phyloP scores from a whole-genome alignment of 768 basidiomycete species.

The Boletus rubroflammeus region DNA sequence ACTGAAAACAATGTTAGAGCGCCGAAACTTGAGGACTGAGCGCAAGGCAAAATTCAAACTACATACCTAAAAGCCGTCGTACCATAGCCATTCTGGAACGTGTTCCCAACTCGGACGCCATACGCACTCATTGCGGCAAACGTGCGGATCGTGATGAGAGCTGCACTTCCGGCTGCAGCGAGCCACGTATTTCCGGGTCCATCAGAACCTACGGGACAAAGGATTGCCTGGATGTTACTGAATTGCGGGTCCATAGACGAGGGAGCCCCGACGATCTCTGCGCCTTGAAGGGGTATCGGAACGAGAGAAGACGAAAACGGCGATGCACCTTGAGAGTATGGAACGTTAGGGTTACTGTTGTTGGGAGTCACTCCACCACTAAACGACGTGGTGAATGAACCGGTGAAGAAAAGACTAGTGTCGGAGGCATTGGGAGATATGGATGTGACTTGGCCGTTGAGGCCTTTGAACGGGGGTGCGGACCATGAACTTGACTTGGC shows the following conservation, averaged over 20 bases:
- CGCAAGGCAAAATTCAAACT: neutral
- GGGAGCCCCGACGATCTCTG: constrained; percentile 57
- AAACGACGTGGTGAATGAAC: constrained; percentile 81
- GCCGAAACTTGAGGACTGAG: neutral
- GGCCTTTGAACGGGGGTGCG: constrained; percentile 74
- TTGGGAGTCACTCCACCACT: constrained; percentile 48
- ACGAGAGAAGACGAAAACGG: constrained; percentile 90
- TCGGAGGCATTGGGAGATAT: constrained; percentile 73
- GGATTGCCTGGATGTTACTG: constrained; percentile 59
- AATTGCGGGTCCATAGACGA: constrained; percentile 60
- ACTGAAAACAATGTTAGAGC: constrained; percentile 40
- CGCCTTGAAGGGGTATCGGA: constrained; percentile 63
- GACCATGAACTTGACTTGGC: constrained; percentile 64
- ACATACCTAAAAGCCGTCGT: constrained; percentile 83
- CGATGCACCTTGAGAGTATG: constrained; percentile 75
- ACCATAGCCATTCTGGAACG: constrained; percentile 73
- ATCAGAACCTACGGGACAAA: constrained; percentile 84
- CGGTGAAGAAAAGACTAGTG: constrained; percentile 79
- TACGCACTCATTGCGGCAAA: constrained; percentile 69
- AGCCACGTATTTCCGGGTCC: constrained; percentile 85
- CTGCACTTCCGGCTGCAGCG: constrained; percentile 62
- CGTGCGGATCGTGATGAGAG: constrained; percentile 74
- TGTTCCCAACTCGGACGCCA: constrained; percentile 90
- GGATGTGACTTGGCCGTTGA: constrained; percentile 66
- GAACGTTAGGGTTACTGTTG: constrained; percentile 81